Evolutionary conservation across 2,329 filamentous ascomycete species (phyloP).

Genomic region (Talaromyces pinophilus): DNA sequence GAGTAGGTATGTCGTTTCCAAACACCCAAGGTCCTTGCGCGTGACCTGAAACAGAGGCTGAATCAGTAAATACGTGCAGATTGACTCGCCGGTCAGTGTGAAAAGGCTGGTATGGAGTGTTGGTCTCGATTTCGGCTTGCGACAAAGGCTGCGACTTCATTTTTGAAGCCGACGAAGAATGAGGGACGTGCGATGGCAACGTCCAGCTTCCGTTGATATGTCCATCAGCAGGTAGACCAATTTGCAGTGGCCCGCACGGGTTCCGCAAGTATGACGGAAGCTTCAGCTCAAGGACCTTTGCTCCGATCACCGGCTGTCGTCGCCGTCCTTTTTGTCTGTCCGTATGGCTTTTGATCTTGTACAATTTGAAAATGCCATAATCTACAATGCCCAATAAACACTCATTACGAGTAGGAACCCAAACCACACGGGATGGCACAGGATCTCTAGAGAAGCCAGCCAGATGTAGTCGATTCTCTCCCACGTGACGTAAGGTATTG

Average conservation of each 20-base stretch:
- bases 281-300: slow-evolving; percentile 66
- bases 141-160: slow-evolving; percentile 59
- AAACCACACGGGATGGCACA: slow-evolving; percentile 47
- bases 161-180: slow-evolving; percentile 45
- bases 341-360: slow-evolving; percentile 44
- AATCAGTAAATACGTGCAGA: slow-evolving; percentile 65
- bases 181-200: slow-evolving; percentile 41
- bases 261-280: slow-evolving; percentile 65
- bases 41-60: slow-evolving; percentile 44
- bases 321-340: slow-evolving; percentile 57
- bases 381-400: slow-evolving; percentile 50
- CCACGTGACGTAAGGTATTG: slow-evolving; percentile 50
- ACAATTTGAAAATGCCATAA: slow-evolving; percentile 47
- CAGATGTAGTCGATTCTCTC: slow-evolving; percentile 52
- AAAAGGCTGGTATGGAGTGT: slow-evolving; percentile 92
- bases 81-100: slow-evolving; percentile 84
- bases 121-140: slow-evolving; percentile 92
- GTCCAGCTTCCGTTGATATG: slow-evolving; percentile 44
- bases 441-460: slow-evolving; percentile 42
- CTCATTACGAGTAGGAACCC: slow-evolving; percentile 47
- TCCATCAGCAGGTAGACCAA: slow-evolving; percentile 54
- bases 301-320: slow-evolving; percentile 55
- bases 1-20: slow-evolving; percentile 52
- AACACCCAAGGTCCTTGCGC: slow-evolving; percentile 54
- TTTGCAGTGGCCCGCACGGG: slow-evolving; percentile 57